A percentile compares a stretch with the other conserved stretches of the same genome.
Conservation (phyloP, 352 stramenopile species). For the Aphanomyces stellatus region DNA sequence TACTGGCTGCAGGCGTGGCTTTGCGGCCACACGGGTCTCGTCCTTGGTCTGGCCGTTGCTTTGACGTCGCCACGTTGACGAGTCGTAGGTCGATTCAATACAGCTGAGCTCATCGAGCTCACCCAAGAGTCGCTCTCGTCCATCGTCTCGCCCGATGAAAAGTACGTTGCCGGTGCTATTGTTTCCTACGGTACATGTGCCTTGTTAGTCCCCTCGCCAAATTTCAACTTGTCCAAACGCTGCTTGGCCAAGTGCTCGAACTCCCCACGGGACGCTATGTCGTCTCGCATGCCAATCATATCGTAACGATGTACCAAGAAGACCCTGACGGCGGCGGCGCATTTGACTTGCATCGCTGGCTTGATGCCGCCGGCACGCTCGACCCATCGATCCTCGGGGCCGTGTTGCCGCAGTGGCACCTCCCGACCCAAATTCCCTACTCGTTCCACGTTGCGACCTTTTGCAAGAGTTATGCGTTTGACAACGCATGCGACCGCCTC, state of each 20-base stretch:
- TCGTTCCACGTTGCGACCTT: slow-evolving; percentile 1
- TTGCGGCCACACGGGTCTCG: slow-evolving; percentile 43
- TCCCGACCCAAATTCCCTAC: slow-evolving; percentile 5
- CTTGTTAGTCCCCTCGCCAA: slow-evolving; percentile 4
- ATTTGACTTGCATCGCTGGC: background rate
- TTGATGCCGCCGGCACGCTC: background rate
- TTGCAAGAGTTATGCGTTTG: slow-evolving; percentile 7
- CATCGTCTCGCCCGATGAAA: slow-evolving; percentile 2
- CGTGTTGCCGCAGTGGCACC: slow-evolving; percentile 8
- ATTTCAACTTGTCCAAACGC: slow-evolving; percentile 3
- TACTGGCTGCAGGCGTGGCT: slow-evolving; percentile 79
- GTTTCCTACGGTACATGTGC: background rate
- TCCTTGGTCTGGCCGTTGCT: slow-evolving; percentile 23
- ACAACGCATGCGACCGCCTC: slow-evolving; percentile 2
- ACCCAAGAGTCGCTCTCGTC: slow-evolving; percentile 3
- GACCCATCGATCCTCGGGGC: background rate
- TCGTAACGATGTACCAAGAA: background rate
- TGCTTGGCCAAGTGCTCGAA: slow-evolving; percentile 2
- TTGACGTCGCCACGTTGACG: background rate
- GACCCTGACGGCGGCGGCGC: background rate
- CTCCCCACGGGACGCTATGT: slow-evolving; percentile 2
- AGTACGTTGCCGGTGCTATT: background rate
- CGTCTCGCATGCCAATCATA: background rate
- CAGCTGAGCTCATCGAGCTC: too few species aligned
- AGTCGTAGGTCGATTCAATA: too few species aligned